These are phyloP conservation scores for Glonium stellatum DNA, from an alignment of 495 filamentous ascomycete genomes.

Conservation along the genomic window DNA sequence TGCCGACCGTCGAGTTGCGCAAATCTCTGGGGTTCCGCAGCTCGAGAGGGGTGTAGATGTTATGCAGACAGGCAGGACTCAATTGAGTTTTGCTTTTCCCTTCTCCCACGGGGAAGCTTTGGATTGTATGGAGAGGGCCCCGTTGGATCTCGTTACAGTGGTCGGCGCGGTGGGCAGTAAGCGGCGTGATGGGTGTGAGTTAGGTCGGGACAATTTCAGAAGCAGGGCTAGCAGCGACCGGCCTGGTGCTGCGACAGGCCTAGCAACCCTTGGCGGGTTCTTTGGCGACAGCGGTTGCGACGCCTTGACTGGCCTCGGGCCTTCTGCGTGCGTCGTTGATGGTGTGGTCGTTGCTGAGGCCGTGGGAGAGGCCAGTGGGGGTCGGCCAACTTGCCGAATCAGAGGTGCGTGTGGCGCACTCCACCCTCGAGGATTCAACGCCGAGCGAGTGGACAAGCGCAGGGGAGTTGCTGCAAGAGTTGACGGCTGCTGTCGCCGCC, in stretches of 20 bases:
- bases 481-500: neutral
- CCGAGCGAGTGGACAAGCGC: conserved; percentile 12
- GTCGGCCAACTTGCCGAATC: conserved; percentile 5
- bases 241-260: conserved; percentile 1
- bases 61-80: neutral
- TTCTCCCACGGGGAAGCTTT: conserved; percentile 1
- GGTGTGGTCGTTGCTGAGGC: conserved; percentile 4
- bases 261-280: conserved; percentile 8
- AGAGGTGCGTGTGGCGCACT: conserved; percentile 2
- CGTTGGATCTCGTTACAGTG: neutral
- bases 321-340: neutral
- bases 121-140: neutral
- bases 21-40: conserved; percentile 10
- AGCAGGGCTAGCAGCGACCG: conserved; percentile 11
- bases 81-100: conserved; percentile 6
- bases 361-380: conserved; percentile 4
- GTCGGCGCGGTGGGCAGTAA: conserved; percentile 7
- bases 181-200: conserved; percentile 11
- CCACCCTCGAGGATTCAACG: conserved; percentile 6
- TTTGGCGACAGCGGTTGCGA: conserved; percentile 5
- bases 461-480: conserved; percentile 6
- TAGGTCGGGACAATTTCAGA: conserved; percentile 14
- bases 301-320: conserved; percentile 1
- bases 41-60: neutral
- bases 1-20: conserved; percentile 22